Evolutionary conservation across 495 filamentous ascomycete species (phyloP).

Genomic region (Lepidopterella palustris): DNA sequence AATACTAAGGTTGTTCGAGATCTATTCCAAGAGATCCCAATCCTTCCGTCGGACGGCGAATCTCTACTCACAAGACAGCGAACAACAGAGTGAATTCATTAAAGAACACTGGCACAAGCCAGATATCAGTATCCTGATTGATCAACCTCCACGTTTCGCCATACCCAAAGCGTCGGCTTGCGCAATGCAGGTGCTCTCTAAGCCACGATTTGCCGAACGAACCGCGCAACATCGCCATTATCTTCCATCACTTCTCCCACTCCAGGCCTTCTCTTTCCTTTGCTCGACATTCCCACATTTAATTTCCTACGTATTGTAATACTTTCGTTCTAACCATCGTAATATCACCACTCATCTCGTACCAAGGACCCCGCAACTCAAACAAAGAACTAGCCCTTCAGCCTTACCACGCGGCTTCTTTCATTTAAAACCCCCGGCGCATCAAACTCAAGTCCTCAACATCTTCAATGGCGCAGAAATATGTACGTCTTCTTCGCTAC

Average conservation of each 20-base stretch:
- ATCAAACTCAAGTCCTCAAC: background rate
- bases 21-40: too few relatives aligned
- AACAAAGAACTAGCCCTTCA: background rate
- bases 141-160: too few relatives aligned
- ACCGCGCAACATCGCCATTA: too few relatives aligned
- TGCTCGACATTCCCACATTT: background rate
- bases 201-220: background rate
- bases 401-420: background rate
- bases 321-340: background rate
- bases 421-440: slow-evolving; percentile 1
- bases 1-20: too few relatives aligned
- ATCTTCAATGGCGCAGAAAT: slow-evolving; percentile 3
- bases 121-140: too few relatives aligned
- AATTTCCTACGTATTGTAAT: background rate
- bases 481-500: background rate
- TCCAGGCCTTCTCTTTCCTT: background rate
- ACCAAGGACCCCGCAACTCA: background rate
- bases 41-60: too few relatives aligned
- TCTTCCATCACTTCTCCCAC: background rate
- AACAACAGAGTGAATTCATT: too few relatives aligned
- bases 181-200: too few relatives aligned
- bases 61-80: too few relatives aligned
- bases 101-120: too few relatives aligned
- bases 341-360: background rate
- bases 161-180: too few relatives aligned